Conservation (phyloP, 2,329 filamentous ascomycete genomes). For the Aspergillus sp. region DNA sequence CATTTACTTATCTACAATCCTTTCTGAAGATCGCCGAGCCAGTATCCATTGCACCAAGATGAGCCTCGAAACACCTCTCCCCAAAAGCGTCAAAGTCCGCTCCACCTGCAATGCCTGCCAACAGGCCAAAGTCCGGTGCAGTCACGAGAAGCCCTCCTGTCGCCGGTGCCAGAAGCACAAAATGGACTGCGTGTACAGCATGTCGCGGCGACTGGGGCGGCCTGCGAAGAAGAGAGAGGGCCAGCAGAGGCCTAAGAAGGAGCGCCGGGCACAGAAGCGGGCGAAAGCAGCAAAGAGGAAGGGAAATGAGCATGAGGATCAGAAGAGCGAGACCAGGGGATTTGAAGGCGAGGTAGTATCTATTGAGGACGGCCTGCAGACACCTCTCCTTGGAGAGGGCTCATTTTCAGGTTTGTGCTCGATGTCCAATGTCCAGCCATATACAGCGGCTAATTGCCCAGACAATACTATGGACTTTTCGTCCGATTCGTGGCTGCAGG, state of each 20-base stretch:
- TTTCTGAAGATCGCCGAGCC: background rate
- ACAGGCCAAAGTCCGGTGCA: conserved; percentile 30
- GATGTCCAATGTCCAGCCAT: no score
- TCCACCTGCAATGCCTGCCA: conserved; percentile 32
- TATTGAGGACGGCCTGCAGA: background rate
- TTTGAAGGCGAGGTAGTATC: background rate
- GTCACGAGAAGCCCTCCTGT: conserved; percentile 27
- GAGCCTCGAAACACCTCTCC: conserved; percentile 9
- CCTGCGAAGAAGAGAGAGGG: conserved; percentile 24
- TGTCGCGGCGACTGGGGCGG: conserved; percentile 25
- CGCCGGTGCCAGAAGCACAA: conserved; percentile 26
- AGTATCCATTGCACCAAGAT: conserved; percentile 1
- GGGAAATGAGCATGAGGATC: background rate
- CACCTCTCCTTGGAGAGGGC: background rate
- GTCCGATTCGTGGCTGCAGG: conserved; percentile 20
- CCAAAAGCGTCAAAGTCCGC: conserved; percentile 27
- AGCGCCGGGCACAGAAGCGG: background rate
- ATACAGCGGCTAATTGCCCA: no score
- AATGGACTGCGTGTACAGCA: conserved; percentile 26
- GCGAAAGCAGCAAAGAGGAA: background rate
- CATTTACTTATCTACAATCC: background rate
- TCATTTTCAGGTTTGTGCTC: background rate
- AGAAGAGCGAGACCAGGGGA: background rate
- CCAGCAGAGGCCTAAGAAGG: background rate
- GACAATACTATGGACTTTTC: conserved; percentile 15